Evolutionary conservation across 2,329 filamentous ascomycete genomes (phyloP), one percentile per base, ranked within the genome.

Genomic region (Xylariaceae sp.): DNA sequence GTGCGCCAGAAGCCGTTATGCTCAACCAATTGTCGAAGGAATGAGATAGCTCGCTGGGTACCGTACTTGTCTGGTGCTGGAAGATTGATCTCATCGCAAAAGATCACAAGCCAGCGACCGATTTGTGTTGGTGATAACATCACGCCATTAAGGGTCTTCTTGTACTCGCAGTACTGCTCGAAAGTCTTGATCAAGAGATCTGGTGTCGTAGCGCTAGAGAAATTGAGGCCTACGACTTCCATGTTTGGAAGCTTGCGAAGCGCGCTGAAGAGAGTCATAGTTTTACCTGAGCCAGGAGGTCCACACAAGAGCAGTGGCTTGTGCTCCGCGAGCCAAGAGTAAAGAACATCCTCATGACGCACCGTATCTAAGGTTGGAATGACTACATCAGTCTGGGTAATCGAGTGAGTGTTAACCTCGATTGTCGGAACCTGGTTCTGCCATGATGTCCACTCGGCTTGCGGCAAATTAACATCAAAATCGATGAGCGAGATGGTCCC

Each of bases 1-100:
- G 96, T 96, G 66, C 94, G 86, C 96, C 96, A 99, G 84, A 99
- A 99, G 26, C 95, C 95, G 67, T 98, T 98, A 71, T 99, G 95
- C 74, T 99, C 95, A 45, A 99, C 93, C 61, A 99, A 87, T 74
- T 99, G 95, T 67, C 96, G 88, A 65, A 99, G 76, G 84, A 99
- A 99, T 5, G 95, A 96, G 64, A 99, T 99, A 29, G 95, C 95
- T 61, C 95, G 88, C 74, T 99, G 95, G 1, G 96, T 99, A 53
- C 93, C 94, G 73, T 99, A 99, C 69, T 92, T 94, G 77, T 99
- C 95, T 3, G 95, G 95, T 4, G 95, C 94, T 6, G 95, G 95
- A 80, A 99, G 82, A 76, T 99, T 99, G 78, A 99, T 99, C 74
- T 99, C 95, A 73, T 99, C 95, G 69, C 95, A 99, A 82, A 99